Evolutionary conservation across 2,329 filamentous ascomycete genomes (phyloP).

Genomic region (Clarireedia sp.): DNA sequence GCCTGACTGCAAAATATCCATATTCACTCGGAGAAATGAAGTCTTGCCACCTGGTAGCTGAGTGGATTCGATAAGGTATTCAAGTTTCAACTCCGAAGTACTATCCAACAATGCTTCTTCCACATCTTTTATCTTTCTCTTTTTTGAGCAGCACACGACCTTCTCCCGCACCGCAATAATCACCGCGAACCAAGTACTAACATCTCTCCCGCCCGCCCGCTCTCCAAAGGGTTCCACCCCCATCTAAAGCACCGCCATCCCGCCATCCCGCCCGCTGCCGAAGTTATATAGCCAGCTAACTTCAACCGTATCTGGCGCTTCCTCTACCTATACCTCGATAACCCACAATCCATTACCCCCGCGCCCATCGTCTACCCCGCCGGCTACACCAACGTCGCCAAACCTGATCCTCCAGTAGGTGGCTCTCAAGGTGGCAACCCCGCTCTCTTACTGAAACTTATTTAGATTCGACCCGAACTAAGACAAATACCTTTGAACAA

Average conservation of each 20-base stretch:
- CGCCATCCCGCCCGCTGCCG: constrained; percentile 46
- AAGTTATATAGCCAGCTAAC: constrained; percentile 51
- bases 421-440: constrained; percentile 34
- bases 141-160: constrained; percentile 31
- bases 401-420: constrained; percentile 44
- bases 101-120: too few relatives aligned
- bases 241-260: constrained; percentile 45
- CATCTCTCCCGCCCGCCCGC: constrained; percentile 43
- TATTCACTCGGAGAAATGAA: too few relatives aligned
- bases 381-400: constrained; percentile 49
- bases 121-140: too few relatives aligned
- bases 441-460: constrained; percentile 11
- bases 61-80: too few relatives aligned
- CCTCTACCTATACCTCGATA: constrained; percentile 59
- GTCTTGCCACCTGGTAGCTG: too few relatives aligned
- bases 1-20: too few relatives aligned
- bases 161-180: constrained; percentile 46
- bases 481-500: too few relatives aligned
- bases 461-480: too few relatives aligned
- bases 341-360: constrained; percentile 40
- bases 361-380: constrained; percentile 55
- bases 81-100: too few relatives aligned
- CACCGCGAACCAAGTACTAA: constrained; percentile 39
- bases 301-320: constrained; percentile 56
- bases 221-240: constrained; percentile 46